phyloP scores from a whole-genome alignment of 2,329 filamentous ascomycete species.

The Nemania sp. region DNA sequence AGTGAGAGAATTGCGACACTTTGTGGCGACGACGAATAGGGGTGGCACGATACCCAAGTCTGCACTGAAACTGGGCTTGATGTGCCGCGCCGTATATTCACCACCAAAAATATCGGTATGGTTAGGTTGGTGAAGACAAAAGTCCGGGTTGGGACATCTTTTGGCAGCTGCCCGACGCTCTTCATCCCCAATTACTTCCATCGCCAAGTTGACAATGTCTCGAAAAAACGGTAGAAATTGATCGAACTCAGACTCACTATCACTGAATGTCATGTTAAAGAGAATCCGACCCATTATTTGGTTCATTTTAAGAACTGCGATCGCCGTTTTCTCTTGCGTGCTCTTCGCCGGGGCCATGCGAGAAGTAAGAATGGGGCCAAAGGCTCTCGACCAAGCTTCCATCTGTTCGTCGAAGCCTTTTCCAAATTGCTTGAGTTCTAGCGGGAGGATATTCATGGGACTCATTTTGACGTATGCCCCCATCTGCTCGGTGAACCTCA shows the following conservation, averaged over 20 bases:
- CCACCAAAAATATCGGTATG: slow-evolving; percentile 46
- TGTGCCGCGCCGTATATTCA: slow-evolving; percentile 52
- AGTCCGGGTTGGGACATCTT: slow-evolving; percentile 48
- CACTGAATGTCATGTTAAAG: slow-evolving; percentile 63
- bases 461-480: slow-evolving; percentile 51
- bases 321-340: slow-evolving; percentile 61
- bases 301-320: slow-evolving; percentile 65
- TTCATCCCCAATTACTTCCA: slow-evolving; percentile 62
- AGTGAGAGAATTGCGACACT: slow-evolving; percentile 61
- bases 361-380: slow-evolving; percentile 56
- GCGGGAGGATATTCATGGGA: slow-evolving; percentile 57
- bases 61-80: slow-evolving; percentile 65
- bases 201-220: slow-evolving; percentile 59
- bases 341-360: slow-evolving; percentile 53
- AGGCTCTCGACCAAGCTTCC: slow-evolving; percentile 59
- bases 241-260: slow-evolving; percentile 62
- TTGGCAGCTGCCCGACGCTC: slow-evolving; percentile 54
- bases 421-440: slow-evolving; percentile 52
- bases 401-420: slow-evolving; percentile 53
- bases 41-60: slow-evolving; percentile 67
- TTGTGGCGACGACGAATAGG: slow-evolving; percentile 67
- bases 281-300: slow-evolving; percentile 61
- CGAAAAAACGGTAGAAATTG: slow-evolving; percentile 55
- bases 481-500: slow-evolving; percentile 62
- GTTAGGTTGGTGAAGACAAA: slow-evolving; percentile 47